Evolutionary conservation across 2,329 filamentous ascomycete species (phyloP), one percentile per base, ranked within the genome.

Genomic region (Venturia oleaginea): DNA sequence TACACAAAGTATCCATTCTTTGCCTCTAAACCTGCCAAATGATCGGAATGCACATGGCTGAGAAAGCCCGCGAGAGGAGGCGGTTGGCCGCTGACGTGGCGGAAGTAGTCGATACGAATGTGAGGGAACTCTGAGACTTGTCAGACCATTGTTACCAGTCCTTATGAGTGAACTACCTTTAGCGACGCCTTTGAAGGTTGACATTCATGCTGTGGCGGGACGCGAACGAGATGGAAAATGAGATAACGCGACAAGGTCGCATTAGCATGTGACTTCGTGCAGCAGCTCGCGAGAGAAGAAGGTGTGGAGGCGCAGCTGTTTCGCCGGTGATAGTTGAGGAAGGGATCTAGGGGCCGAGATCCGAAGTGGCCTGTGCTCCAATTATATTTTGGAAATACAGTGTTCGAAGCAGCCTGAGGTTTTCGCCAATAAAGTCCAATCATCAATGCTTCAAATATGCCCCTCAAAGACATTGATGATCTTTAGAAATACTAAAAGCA

Each of bases 21-120:
- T 15, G 81, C 84, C 69, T 96, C 91, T 1, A 97, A 81, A 0
- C 93, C 92, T 42, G 83, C 82, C 0, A 97, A 82, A 75, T 97
- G 93, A 70, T 97, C 92, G 68, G 89, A 95, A 72, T 97, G 93
- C 2, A 95, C 86, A 82, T 97, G 93, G 74, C 90, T 95, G 32
- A 97, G 80, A 72, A 97, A 96, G 73, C 89, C 94, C 19, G 90
- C 92, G 64, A 94, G 76, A 0, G 91, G 89, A 4, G 88, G 82
- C 19, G 76, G 81, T 19, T 76, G 75, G 6, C 78, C 78, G 4
- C 79, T 76, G 59, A 81, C 79, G 19, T 76, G 77, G 30, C 90
- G 84, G 70, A 97, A 97, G 77, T 87, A 91, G 75, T 97, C 92
- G 68, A 97, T 87, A 70, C 87, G 80, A 66, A 96, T 92, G 48